Evolutionary conservation across 768 basidiomycete species (phyloP).

Genomic region (Russula griseocarnosa): DNA sequence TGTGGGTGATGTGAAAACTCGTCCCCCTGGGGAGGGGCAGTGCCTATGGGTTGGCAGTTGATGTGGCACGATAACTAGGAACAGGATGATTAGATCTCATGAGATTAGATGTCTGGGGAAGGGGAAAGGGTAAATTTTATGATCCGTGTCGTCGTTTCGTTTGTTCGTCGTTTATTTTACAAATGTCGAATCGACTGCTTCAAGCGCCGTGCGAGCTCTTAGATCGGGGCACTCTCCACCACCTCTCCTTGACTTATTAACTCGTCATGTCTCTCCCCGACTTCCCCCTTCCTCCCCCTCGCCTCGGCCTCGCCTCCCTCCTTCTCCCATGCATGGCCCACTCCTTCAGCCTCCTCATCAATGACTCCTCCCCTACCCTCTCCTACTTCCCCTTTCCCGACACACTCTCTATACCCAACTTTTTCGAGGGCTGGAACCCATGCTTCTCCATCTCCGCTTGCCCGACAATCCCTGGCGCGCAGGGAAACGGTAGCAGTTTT

Average conservation of each 20-base stretch:
- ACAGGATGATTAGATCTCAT: background rate
- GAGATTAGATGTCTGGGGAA: constrained; percentile 13
- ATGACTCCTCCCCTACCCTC: constrained; percentile 65
- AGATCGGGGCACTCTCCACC: background rate
- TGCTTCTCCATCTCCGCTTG: constrained; percentile 53
- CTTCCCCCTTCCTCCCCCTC: constrained; percentile 2
- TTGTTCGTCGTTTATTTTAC: background rate
- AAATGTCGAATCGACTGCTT: background rate
- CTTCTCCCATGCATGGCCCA: constrained; percentile 39
- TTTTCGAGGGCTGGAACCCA: constrained; percentile 64
- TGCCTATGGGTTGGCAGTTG: background rate
- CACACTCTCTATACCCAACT: constrained; percentile 44
- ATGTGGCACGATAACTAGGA: background rate
- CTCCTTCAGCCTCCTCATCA: constrained; percentile 43
- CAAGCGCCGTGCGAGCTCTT: background rate
- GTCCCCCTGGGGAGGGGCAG: constrained; percentile 1
- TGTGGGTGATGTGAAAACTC: constrained; percentile 14
- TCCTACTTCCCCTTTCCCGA: constrained; percentile 59
- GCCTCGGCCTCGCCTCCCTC: background rate
- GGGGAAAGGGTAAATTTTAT: constrained; percentile 2
- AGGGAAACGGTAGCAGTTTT: constrained; percentile 52
- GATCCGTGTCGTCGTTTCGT: background rate
- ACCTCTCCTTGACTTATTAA: constrained; percentile 22
- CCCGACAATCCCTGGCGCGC: constrained; percentile 38
- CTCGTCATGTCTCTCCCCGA: constrained; percentile 19